These are phyloP conservation scores for Fusarium pseudoanthophilum DNA, from an alignment of 2,329 filamentous ascomycete genomes.

Conservation along the genomic window DNA sequence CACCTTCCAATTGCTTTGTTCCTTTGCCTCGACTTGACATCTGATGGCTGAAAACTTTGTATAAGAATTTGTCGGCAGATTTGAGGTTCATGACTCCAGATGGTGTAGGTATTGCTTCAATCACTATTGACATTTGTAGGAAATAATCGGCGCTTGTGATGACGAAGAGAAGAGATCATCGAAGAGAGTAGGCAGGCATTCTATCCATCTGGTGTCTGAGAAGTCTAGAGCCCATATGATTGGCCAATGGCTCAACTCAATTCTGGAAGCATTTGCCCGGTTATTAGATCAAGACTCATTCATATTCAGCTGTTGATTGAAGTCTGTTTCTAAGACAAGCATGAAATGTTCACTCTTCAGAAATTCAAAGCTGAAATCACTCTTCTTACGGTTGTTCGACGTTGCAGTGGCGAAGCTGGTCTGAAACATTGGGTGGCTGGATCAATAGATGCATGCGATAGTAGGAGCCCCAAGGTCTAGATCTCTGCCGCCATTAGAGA, in stretches of 20 bases:
- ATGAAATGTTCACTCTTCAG: not conserved
- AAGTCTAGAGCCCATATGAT: not conserved
- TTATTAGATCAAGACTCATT: not conserved
- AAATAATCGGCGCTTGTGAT: not conserved
- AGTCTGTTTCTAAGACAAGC: not conserved
- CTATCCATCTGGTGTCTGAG: not conserved
- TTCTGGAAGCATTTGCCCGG: not conserved
- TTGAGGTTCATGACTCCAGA: not conserved
- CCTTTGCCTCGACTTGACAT: slow-evolving; percentile 3
- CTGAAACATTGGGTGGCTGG: not conserved
- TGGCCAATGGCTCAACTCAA: too few species aligned
- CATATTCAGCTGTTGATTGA: not conserved
- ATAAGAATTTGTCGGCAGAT: not conserved
- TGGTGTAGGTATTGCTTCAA: not conserved
- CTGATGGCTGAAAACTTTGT: slow-evolving; percentile 23
- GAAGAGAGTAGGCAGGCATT: not conserved
- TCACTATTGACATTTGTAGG: not conserved
- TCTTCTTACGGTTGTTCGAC: not conserved
- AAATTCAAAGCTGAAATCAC: not conserved
- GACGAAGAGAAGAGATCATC: not conserved
- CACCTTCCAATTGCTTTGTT: not conserved
- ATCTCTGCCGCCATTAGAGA: not conserved
- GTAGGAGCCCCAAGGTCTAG: not conserved
- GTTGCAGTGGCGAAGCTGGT: not conserved
- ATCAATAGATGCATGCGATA: not conserved